Evolutionary conservation across 75 land plant genomes (phyloP), one percentile per base, ranked within the genome.

Genomic region (Larix kaempferi): DNA sequence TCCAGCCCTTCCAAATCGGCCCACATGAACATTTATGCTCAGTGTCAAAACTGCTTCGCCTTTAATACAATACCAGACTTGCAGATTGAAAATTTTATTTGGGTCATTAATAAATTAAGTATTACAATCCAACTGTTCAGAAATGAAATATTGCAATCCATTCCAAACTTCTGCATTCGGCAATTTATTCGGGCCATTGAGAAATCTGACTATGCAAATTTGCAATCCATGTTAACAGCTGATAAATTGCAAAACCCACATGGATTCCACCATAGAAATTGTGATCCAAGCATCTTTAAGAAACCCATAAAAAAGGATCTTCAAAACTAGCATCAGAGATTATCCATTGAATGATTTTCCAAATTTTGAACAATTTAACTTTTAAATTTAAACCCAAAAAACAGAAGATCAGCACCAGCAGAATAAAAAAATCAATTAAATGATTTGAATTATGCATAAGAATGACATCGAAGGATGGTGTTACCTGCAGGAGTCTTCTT

Each of bases 401-500:
- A 1, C n/a, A 71, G 54, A 71, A 39, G 23, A 71, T 71, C 74
- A 49, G 41, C 49, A 4, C 62, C 8, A 60, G 62, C n/a, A 21
- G 23, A 60, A 60, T 11, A 13, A 49, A 3, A 72, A 72, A 22
- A 72, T 3, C 27, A 12, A 17, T 15, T 8, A 17, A 5, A 12
- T 17, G 6, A 33, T 33, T 35, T 8, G 73, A 69, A 21, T 69
- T 41, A 3, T n/a, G 52, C 73, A 41, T 39, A 21, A 37, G n/a
- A 69, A 41, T 8, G 25, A n/a, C 2, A 8, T 11, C 54, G 11
- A 49, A 49, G 54, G 54, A 62, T 10, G 52, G 23, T 2, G 39
- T 41, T 69, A 91, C 91, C 93, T 80, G 95, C 95, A 64, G 95
- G 95, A 58, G 95, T 91, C 74, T 93, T 93, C 72, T 78, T 82